A percentile compares a stretch with the other conserved stretches of the same genome.
Evolutionary conservation across 768 basidiomycete species (phyloP).

Genomic region (Termitomyces sp.): DNA sequence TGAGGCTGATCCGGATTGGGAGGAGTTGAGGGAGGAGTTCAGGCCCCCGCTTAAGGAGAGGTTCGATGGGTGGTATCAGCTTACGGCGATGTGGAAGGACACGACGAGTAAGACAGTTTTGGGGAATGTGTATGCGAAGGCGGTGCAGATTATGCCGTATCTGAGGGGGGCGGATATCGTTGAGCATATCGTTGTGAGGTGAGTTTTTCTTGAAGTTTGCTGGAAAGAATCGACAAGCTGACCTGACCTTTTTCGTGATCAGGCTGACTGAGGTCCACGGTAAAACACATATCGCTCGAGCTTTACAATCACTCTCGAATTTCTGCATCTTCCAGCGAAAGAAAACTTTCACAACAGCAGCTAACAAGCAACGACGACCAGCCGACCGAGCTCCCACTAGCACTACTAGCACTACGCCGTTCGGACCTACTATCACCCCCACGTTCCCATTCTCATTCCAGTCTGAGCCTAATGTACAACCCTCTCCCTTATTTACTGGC

Average conservation of each 20-base stretch:
- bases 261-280: constrained; percentile 53
- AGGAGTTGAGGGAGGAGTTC: constrained; percentile 61
- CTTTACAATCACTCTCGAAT: constrained; percentile 41
- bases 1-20: constrained; percentile 51
- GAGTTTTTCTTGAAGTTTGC: constrained; percentile 18
- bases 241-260: background rate
- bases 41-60: constrained; percentile 55
- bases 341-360: constrained; percentile 26
- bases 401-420: background rate
- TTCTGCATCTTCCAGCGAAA: constrained; percentile 54
- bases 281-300: constrained; percentile 52
- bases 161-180: constrained; percentile 49
- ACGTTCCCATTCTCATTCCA: constrained; percentile 4
- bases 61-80: constrained; percentile 56
- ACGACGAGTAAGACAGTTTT: constrained; percentile 29
- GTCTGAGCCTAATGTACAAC: background rate
- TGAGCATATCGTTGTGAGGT: constrained; percentile 57
- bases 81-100: constrained; percentile 38
- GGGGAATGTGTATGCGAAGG: constrained; percentile 40
- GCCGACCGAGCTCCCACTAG: constrained; percentile 14
- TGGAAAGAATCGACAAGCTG: background rate
- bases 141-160: constrained; percentile 57
- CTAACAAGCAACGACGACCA: constrained; percentile 21
- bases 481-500: constrained; percentile 17
- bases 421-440: background rate